Conservation (phyloP, 306 rosid species). For the Quercus gilva region DNA sequence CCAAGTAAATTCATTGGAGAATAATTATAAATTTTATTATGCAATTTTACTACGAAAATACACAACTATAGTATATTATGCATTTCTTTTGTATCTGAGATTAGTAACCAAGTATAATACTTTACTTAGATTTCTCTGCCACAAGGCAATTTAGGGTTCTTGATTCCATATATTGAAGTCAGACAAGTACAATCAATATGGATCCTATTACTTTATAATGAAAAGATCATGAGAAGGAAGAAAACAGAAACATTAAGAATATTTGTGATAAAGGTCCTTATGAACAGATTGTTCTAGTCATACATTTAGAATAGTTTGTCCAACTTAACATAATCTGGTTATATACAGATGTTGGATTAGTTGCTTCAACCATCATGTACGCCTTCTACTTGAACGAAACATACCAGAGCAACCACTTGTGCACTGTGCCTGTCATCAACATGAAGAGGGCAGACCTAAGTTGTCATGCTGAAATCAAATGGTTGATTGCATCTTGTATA, state of each 20-base stretch:
- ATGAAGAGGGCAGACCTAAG: conserved; percentile 58
- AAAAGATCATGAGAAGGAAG: neutral
- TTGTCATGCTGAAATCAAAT: conserved; percentile 68
- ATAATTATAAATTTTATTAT: neutral
- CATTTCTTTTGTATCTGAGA: neutral
- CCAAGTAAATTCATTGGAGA: neutral
- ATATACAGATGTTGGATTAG: conserved; percentile 64
- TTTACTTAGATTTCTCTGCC: neutral
- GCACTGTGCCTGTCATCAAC: conserved; percentile 79
- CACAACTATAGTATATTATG: neutral
- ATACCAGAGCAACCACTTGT: conserved; percentile 38
- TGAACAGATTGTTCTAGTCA: neutral
- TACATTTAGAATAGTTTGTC: neutral
- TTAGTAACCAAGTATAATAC: neutral
- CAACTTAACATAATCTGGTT: conserved; percentile 8
- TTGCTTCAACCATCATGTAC: conserved; percentile 72
- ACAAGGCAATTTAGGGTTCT: neutral
- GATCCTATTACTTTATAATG: neutral
- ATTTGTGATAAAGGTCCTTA: neutral
- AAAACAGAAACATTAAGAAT: neutral
- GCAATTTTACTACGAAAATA: neutral
- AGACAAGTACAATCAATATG: neutral
- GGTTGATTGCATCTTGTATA: conserved; percentile 85
- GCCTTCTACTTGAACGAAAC: conserved; percentile 73
- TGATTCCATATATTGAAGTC: neutral